These are phyloP conservation scores for Serendipita sp. DNA, from an alignment of 768 basidiomycete genomes.

Conservation along the genomic window DNA sequence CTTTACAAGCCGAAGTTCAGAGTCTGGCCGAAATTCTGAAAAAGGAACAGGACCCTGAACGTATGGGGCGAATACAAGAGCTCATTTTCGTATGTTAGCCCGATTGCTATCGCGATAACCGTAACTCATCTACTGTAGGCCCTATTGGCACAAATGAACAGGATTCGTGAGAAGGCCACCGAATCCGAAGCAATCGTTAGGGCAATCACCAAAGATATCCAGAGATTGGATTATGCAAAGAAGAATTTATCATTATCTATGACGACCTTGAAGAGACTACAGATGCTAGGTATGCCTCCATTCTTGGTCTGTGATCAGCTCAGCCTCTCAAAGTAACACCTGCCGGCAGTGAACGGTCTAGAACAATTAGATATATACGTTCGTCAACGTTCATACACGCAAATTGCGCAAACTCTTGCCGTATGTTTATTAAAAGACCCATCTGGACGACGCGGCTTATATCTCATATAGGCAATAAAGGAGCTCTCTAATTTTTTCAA, in stretches of 20 bases:
- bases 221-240: conserved; percentile 56
- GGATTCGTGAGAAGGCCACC: conserved; percentile 89
- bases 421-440: conserved; percentile 28
- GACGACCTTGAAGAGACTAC: conserved; percentile 75
- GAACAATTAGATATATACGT: conserved; percentile 66
- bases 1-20: conserved; percentile 58
- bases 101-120: conserved; percentile 4
- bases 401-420: conserved; percentile 67
- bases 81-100: conserved; percentile 67
- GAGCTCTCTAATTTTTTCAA: conserved; percentile 72
- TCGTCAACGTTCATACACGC: conserved; percentile 61
- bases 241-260: conserved; percentile 34
- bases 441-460: conserved; percentile 2
- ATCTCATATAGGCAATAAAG: conserved; percentile 56
- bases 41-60: conserved; percentile 67
- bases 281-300: conserved; percentile 67
- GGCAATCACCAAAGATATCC: conserved; percentile 92
- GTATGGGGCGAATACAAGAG: conserved; percentile 84
- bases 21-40: conserved; percentile 48
- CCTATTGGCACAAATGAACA: conserved; percentile 85
- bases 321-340: not conserved
- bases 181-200: conserved; percentile 94
- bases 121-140: conserved; percentile 35
- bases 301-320: not conserved
- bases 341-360: conserved; percentile 53